Conservation (phyloP, 2,329 filamentous ascomycete genomes). For the Cladosporium sphaerospermum region DNA sequence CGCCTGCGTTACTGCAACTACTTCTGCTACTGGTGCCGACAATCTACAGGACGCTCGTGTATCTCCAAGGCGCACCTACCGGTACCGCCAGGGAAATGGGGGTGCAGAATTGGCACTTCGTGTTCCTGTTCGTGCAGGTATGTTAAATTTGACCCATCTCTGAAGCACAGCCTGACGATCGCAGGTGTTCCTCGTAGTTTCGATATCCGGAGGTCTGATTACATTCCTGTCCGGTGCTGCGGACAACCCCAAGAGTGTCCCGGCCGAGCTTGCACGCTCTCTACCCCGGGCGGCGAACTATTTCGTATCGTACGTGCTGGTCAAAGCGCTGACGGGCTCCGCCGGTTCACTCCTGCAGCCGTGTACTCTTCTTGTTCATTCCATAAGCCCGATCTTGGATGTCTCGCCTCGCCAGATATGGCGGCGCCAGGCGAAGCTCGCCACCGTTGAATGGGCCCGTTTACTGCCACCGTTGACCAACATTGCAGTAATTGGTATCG, state of each 20-base stretch:
- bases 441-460: conserved; percentile 70
- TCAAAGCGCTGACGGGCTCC: conserved; percentile 85
- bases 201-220: conserved; percentile 70
- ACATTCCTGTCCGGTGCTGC: conserved; percentile 60
- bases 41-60: conserved; percentile 60
- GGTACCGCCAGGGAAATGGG: conserved; percentile 69
- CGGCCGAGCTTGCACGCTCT: conserved; percentile 67
- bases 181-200: conserved; percentile 83
- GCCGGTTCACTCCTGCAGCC: conserved; percentile 77
- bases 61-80: conserved; percentile 72
- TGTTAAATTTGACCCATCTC: no score
- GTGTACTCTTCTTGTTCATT: conserved; percentile 56
- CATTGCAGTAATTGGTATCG: conserved; percentile 78
- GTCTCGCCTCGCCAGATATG: conserved; percentile 79
- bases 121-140: conserved; percentile 63
- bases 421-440: conserved; percentile 72
- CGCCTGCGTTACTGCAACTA: conserved; percentile 74
- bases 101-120: conserved; percentile 91
- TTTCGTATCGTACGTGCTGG: conserved; percentile 97
- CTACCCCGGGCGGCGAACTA: conserved; percentile 87
- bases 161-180: no score
- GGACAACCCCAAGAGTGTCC: conserved; percentile 47
- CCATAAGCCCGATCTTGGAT: conserved; percentile 73
- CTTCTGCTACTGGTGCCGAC: conserved; percentile 48
- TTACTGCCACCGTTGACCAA: conserved; percentile 97